Percentiles rank a stretch among this genome's conserved stretches.
Evolutionary conservation across 176 grass and related monocot species (phyloP).

Genomic region (Tuctoria greenei): DNA sequence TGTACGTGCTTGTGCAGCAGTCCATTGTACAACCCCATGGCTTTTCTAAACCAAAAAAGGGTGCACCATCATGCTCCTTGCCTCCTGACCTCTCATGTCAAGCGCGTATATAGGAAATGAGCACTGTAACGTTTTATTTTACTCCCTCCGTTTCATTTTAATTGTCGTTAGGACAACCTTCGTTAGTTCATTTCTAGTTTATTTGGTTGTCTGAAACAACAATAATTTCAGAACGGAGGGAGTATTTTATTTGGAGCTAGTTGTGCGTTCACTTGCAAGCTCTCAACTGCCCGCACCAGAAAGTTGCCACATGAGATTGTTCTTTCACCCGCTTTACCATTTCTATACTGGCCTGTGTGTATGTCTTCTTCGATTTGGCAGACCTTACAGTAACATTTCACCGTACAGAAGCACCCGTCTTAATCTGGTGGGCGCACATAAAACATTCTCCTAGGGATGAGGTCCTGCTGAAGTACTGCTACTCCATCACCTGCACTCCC

Average conservation of each 20-base stretch:
- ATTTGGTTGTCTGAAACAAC: no score
- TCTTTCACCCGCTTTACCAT: constrained; percentile 29
- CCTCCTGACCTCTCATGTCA: constrained; percentile 21
- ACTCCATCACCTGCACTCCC: neutral
- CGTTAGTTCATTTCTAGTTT: no score
- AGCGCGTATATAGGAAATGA: neutral
- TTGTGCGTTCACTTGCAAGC: constrained; percentile 26
- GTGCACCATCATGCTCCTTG: constrained; percentile 21
- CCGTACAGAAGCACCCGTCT: neutral
- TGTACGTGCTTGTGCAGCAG: constrained; percentile 24
- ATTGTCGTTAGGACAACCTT: no score
- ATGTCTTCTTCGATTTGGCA: constrained; percentile 9
- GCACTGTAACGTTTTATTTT: neutral
- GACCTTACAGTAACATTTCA: constrained; percentile 3
- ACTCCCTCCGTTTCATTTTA: no score
- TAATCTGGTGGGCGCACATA: constrained; percentile 21
- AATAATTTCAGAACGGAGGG: no score
- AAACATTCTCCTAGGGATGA: constrained; percentile 55
- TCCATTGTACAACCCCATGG: constrained; percentile 30
- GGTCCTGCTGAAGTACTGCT: neutral
- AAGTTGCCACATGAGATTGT: constrained; percentile 37
- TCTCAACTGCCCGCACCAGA: constrained; percentile 41
- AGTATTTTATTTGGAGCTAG: neutral
- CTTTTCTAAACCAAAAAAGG: constrained; percentile 41
- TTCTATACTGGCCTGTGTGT: neutral